Base-by-base conservation (phyloP, 2,329 filamentous ascomycete genomes). In the Emergomyces africanus region DNA sequence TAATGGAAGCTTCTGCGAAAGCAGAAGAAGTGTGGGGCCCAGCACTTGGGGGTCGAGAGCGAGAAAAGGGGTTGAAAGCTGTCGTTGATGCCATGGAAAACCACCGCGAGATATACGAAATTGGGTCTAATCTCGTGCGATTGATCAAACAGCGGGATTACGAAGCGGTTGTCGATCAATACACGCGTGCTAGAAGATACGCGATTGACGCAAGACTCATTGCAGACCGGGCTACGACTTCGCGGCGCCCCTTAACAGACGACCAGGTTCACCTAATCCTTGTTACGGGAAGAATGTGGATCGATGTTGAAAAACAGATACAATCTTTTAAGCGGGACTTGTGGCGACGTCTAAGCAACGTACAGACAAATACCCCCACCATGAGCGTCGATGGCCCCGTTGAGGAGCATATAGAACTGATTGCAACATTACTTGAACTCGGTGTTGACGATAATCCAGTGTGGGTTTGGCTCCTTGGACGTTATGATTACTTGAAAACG, bases 11-110 rank as follows among this genome's bases (percentile, higher is more conserved):
- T 12, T 90, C 89, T 0, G 88, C 90, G 61, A 96, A 96, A 72
- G 94, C 92, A 0, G 90, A 97, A 72, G 94, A 99, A 68, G 88
- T 99, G 9, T 99, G 95, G 91, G 94, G 94, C 0, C 94, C 94
- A 1, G 92, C 94, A 1, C 74, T 99, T 42, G 90, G 90, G 44
- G 94, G 94, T 3, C 84, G 89, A 33, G 91, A 97, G 66, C 90
- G 92, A 69, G 94, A 97, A 68, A 88, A 91, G 69, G 86, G 86
- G 62, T 78, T 99, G 59, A 95, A 91, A 71, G 81, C 83, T 0
- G 83, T 96, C 9, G 80, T 90, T 25, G 81, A 81, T 9, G 85
- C 87, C 15, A 79, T 99, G 54, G 87, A 94, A 62, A 84, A 84
- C 62, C 88, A 94, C 70, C 87, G 85, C 61, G 86, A 88, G 39